Conservation (phyloP, 345 rosid species). For the Eucalyptus dawsonii region DNA sequence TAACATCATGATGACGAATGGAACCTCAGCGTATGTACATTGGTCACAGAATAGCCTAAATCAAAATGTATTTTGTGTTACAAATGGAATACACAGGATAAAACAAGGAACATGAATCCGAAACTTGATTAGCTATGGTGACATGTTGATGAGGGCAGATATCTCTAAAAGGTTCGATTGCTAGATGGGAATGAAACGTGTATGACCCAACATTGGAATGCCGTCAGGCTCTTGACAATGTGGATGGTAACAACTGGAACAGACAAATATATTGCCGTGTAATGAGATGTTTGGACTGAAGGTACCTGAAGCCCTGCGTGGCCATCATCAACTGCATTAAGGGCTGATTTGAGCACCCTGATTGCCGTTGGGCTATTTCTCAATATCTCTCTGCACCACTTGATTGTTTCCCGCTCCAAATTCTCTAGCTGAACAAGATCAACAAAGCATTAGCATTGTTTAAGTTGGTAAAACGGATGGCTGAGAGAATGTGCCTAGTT, state of each 20-base stretch:
- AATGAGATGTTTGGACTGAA: neutral
- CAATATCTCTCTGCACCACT: conserved; percentile 87
- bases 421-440: too few species aligned
- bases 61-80: neutral
- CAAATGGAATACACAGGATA: neutral
- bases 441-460: too few species aligned
- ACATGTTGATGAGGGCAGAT: neutral
- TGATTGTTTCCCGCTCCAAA: conserved; percentile 74
- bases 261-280: neutral
- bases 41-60: neutral
- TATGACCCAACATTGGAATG: neutral
- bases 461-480: neutral
- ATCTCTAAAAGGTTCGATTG: neutral
- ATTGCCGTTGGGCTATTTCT: conserved; percentile 89
- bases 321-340: conserved; percentile 90
- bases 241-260: neutral
- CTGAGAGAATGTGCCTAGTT: neutral
- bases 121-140: neutral
- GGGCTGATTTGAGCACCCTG: conserved; percentile 81
- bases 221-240: neutral
- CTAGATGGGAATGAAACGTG: neutral
- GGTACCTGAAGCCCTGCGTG: conserved; percentile 87
- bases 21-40: neutral
- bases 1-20: neutral
- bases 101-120: neutral